Evolutionary conservation across 306 rosid genomes (phyloP), one percentile per base, ranked within the genome.

Genomic region (Cyclanthera cordifolia): DNA sequence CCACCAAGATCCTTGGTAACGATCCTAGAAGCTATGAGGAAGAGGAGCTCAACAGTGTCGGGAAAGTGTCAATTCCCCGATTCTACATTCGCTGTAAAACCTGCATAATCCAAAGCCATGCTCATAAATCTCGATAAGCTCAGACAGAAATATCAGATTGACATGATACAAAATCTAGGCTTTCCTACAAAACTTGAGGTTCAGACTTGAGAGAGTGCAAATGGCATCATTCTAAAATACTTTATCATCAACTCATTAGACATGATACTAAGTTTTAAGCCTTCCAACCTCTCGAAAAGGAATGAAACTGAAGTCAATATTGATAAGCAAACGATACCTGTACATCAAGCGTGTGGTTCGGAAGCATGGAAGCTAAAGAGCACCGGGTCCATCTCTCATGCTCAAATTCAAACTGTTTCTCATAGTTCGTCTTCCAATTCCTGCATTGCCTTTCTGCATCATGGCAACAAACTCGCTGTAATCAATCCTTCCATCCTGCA

Each of bases 391-490:
- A n/a, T 84, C 91, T 70, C 91, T 82, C 91, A 86, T 83, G 85
- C 88, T 86, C 81, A 86, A 74, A 74, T 45, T 54, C 67, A 79
- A 79, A 46, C 63, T 45, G 77, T 74, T 79, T 70, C 71, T 64
- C 64, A 74, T 64, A 81, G 73, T 89, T 88, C 95, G 84, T 78
- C 86, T 81, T 70, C 92, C 96, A 74, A 89, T 76, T 79, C 88
- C 91, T 74, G 82, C 78, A 56, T 84, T 86, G 60, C 88, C 91
- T 75, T 85, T 85, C 84, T 79, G 91, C 91, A 86, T 86, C 91
- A 86, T 86, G 53, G 91, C 91, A 79, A 82, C 83, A 72, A 86
- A 86, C 80, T 86, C 91, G 67, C 91, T 79, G 74, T 86, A 86
- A 76, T 86, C 91, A 20, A 86, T 86, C 78, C 85, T 79, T 80